These are phyloP conservation scores for Pontederia paniculata DNA, from an alignment of 176 grass and related monocot genomes.

Conservation along the genomic window DNA sequence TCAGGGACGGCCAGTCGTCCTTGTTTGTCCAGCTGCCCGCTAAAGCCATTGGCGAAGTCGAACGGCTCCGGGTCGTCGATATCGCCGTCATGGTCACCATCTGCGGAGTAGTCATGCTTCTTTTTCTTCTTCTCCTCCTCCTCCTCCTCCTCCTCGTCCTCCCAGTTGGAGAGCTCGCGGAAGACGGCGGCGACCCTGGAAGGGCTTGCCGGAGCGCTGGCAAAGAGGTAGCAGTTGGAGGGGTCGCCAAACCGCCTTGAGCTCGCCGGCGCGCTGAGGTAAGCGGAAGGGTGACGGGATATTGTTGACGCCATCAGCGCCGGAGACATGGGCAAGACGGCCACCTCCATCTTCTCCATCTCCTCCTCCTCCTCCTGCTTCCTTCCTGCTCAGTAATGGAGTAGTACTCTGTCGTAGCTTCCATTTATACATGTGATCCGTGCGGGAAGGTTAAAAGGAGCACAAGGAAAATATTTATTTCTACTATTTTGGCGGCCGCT, in stretches of 20 bases:
- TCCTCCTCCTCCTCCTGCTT: no score
- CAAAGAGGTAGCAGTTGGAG: slow-evolving; percentile 29
- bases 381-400: background rate
- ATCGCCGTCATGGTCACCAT: background rate
- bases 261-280: slow-evolving; percentile 53
- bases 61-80: slow-evolving; percentile 20
- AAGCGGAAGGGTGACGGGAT: slow-evolving; percentile 17
- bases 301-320: background rate
- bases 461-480: background rate
- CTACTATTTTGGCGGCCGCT: no score
- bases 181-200: slow-evolving; percentile 22
- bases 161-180: background rate
- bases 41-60: slow-evolving; percentile 57
- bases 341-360: slow-evolving; percentile 60
- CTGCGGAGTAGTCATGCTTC: slow-evolving; percentile 15
- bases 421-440: background rate
- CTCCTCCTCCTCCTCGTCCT: background rate
- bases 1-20: slow-evolving; percentile 1
- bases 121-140: background rate
- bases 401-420: background rate
- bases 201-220: slow-evolving; percentile 80
- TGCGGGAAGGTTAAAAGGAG: background rate
- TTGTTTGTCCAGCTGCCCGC: slow-evolving; percentile 28
- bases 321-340: slow-evolving; percentile 40
- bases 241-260: slow-evolving; percentile 31